These are phyloP conservation scores for Centella asiatica DNA, from an alignment of 129 eudicot genomes.

Conservation along the genomic window DNA sequence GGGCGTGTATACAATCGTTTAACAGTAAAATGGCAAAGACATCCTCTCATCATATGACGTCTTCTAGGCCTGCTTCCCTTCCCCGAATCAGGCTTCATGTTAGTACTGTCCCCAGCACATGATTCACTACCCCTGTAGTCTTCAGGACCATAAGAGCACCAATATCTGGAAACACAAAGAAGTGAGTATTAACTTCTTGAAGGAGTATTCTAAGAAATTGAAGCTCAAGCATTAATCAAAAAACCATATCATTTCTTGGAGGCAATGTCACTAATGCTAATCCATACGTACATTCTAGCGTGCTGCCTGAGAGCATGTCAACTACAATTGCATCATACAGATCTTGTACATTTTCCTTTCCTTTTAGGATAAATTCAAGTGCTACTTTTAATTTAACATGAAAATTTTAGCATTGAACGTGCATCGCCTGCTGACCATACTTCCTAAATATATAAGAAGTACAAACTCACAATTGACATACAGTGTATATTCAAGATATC, in stretches of 20 bases:
- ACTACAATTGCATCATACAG: too few species aligned
- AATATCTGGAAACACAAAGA: conserved; percentile 6
- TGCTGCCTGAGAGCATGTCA: too few species aligned
- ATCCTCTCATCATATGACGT: conserved; percentile 25
- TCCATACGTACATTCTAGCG: too few species aligned
- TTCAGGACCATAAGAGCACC: conserved; percentile 25
- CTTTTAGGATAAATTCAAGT: not conserved
- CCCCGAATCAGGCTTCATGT: conserved; percentile 22
- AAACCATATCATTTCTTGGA: too few species aligned
- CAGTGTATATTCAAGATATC: conserved; percentile 23
- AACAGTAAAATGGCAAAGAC: conserved; percentile 21
- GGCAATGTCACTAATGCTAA: too few species aligned
- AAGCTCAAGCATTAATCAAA: not conserved
- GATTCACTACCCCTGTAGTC: conserved; percentile 16
- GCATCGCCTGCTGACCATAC: not conserved
- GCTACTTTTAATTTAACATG: not conserved
- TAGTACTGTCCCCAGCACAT: conserved; percentile 12
- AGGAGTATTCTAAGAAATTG: not conserved
- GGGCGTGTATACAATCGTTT: conserved; percentile 18
- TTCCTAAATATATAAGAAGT: not conserved
- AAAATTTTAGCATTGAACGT: not conserved
- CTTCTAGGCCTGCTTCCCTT: conserved; percentile 32
- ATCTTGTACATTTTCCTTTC: too few species aligned
- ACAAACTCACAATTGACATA: conserved; percentile 12
- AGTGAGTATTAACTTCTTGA: not conserved